Base-by-base conservation (phyloP, 208 protist genomes). In the Crithidia thermophila region DNA sequence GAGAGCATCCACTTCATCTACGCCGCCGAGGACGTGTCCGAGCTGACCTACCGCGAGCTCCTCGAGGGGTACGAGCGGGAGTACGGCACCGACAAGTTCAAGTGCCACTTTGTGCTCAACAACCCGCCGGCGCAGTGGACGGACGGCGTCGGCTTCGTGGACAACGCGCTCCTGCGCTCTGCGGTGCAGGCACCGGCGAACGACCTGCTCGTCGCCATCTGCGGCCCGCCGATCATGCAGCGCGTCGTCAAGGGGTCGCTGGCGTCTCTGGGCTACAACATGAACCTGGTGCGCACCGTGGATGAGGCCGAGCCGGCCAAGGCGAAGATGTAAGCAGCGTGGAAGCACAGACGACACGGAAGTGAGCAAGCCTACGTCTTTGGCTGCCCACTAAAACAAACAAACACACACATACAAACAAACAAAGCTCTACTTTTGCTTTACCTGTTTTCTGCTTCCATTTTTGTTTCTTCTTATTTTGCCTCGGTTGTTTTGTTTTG, bases 191-290 rank as follows among this genome's bases (percentile, higher is more conserved):
- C 77, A 0, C 76, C 81, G 13, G 73, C 81, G 28, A 74, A 87
- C 62, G 82, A 89, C 52, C 75, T 88, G 20, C 60, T 92, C 18
- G 73, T 92, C 11, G 86, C 75, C n/a, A 89, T 92, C 69, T 92
- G 86, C 61, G 86, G 86, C 16, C 86, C 86, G 30, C 81, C 80
- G 42, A 75, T 85, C 18, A 92, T 92, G 81, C 87, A 88, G 77
- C 78, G 81, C 42, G 69, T 62, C 16, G 79, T 85, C 27, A 81
- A 85, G 67, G 49, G 49, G 39, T 45, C 59, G 8, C 67, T 85
- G 20, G 45, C 72, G 3, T 49, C 68, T n/a, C 70, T 78, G 34
- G 80, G 80, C 33, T 80, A 85, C 70, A 82, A 82, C 75, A 79
- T 77, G 66, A 74, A 72, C 34, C 72, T 82, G 8, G 77, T 85